phyloP scores from a whole-genome alignment of 202 grass and related monocot species.

The Setaria viridis region DNA sequence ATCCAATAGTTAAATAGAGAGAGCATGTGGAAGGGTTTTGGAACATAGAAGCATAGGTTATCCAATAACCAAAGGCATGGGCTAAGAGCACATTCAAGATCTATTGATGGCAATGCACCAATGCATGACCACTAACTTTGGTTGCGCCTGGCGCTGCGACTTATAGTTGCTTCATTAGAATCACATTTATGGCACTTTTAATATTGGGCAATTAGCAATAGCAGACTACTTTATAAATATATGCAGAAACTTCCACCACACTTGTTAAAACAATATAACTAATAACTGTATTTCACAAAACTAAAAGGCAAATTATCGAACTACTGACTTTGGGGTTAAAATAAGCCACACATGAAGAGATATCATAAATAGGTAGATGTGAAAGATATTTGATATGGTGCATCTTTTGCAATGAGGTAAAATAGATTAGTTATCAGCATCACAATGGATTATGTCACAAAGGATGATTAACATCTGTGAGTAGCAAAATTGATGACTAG shows the following conservation, averaged over 20 bases:
- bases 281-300: neutral
- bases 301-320: neutral
- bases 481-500: neutral
- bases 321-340: neutral
- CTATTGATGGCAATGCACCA: neutral
- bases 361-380: neutral
- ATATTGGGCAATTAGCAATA: constrained; percentile 17
- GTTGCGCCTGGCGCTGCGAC: neutral
- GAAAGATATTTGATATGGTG: neutral
- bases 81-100: constrained; percentile 8
- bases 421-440: constrained; percentile 1
- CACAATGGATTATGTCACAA: neutral
- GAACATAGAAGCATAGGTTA: neutral
- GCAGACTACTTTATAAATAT: neutral
- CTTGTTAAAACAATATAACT: neutral
- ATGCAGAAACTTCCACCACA: neutral
- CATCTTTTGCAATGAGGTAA: constrained; percentile 12
- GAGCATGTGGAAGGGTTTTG: constrained; percentile 8
- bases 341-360: neutral
- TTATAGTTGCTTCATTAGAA: constrained; percentile 17
- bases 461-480: neutral
- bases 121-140: neutral
- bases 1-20: neutral
- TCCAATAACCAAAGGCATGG: neutral
- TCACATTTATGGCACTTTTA: neutral